Conservation (phyloP, 257 asterid genomes). For the Fraxinus quadrangulata region DNA sequence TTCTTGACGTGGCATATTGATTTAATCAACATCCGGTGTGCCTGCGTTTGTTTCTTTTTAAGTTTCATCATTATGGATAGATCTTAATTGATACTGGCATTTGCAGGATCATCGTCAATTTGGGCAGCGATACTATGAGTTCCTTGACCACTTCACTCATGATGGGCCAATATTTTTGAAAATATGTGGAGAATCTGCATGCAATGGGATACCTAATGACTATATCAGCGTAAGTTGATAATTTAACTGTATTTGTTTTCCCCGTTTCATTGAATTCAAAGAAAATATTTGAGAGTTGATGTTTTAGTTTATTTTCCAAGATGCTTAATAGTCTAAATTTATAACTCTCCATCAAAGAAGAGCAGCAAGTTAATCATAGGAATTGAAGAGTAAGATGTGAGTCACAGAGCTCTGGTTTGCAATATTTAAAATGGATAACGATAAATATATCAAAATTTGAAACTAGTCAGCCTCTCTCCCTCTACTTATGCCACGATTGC, state of each 20-base stretch:
- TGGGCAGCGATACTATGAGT: slow-evolving; percentile 82
- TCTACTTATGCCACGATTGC: neutral
- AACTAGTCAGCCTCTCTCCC: neutral
- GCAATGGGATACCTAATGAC: slow-evolving; percentile 84
- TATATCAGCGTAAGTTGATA: slow-evolving; percentile 62
- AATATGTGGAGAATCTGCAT: slow-evolving; percentile 89
- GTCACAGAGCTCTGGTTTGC: neutral
- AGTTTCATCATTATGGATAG: neutral
- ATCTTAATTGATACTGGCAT: neutral
- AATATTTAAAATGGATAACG: neutral
- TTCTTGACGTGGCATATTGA: neutral
- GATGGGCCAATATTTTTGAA: slow-evolving; percentile 86
- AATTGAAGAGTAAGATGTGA: neutral
- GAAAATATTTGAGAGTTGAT: neutral
- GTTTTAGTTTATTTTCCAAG: neutral
- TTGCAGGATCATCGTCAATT: slow-evolving; percentile 80
- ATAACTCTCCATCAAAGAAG: neutral
- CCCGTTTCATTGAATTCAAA: neutral
- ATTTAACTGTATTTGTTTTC: neutral
- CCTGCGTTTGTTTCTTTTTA: neutral
- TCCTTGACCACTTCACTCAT: slow-evolving; percentile 74
- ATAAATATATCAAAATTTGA: too few relatives aligned
- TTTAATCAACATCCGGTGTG: neutral
- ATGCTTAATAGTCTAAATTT: neutral
- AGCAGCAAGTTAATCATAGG: neutral